phyloP scores from a whole-genome alignment of 2,329 filamentous ascomycete genomes.

The Pseudogymnoascus sp. region DNA sequence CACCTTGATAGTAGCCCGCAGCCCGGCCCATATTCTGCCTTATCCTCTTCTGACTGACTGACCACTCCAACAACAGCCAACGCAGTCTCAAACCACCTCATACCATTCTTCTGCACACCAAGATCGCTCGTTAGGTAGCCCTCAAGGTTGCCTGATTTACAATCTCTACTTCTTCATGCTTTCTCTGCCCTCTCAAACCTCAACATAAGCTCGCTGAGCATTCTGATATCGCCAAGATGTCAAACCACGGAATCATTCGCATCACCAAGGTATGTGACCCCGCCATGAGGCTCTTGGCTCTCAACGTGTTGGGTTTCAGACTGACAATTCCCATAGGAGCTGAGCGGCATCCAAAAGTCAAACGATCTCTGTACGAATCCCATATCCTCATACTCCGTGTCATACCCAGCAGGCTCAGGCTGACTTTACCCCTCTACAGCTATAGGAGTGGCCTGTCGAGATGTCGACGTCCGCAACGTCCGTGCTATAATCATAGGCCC shows the following conservation, averaged over 20 bases:
- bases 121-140: background rate
- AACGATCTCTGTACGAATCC: slow-evolving; percentile 66
- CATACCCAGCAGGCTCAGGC: background rate
- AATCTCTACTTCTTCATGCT: background rate
- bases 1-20: background rate
- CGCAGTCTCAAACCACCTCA: background rate
- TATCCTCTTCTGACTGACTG: background rate
- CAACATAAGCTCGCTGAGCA: background rate
- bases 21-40: background rate
- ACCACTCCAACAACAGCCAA: background rate
- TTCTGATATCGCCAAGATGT: slow-evolving; percentile 41
- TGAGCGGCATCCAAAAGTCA: slow-evolving; percentile 75
- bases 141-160: background rate
- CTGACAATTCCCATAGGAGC: slow-evolving; percentile 52
- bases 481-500: slow-evolving; percentile 85
- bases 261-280: slow-evolving; percentile 63
- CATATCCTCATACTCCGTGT: background rate
- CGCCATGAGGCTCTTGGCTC: slow-evolving; percentile 3
- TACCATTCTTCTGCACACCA: background rate
- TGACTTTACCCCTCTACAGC: slow-evolving; percentile 40
- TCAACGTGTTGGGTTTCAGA: slow-evolving; percentile 17
- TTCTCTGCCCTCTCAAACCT: background rate
- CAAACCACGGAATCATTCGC: slow-evolving; percentile 79
- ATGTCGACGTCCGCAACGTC: slow-evolving; percentile 81
- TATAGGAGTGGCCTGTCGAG: slow-evolving; percentile 77